Evolutionary conservation across 768 basidiomycete genomes (phyloP).

Genomic region (Lactifluus echinatus): DNA sequence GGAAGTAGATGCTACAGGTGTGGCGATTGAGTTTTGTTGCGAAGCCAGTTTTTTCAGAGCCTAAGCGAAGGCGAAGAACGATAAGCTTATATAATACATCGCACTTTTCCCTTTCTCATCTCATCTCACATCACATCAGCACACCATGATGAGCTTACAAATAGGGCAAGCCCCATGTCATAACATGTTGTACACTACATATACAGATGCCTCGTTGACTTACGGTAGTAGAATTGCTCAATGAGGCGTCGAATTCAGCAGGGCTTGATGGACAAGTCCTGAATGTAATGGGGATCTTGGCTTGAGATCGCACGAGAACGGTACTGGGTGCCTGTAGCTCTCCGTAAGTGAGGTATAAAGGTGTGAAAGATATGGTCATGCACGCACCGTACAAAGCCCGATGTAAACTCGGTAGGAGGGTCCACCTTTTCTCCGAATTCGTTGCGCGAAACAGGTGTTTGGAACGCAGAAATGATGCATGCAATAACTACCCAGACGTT

Average conservation of each 20-base stretch:
- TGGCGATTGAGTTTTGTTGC: neutral
- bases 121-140: neutral
- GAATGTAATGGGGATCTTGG: slow-evolving; percentile 19
- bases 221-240: neutral
- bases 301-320: slow-evolving; percentile 21
- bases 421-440: slow-evolving; percentile 13
- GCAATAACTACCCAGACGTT: slow-evolving; percentile 19
- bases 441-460: slow-evolving; percentile 5
- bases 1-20: neutral
- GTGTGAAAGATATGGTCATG: neutral
- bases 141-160: neutral
- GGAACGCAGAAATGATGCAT: slow-evolving; percentile 16
- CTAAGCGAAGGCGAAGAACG: too few species aligned
- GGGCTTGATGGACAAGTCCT: slow-evolving; percentile 4
- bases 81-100: slow-evolving; percentile 10
- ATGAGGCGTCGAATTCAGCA: neutral
- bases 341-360: neutral
- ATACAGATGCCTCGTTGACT: neutral
- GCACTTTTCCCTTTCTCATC: neutral
- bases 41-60: neutral
- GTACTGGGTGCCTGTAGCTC: slow-evolving; percentile 19
- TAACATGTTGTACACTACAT: neutral
- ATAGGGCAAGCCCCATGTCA: neutral
- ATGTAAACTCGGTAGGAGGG: slow-evolving; percentile 11
- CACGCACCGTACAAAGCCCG: slow-evolving; percentile 21